Conservation (phyloP, 176 grass and related monocot species). For the Eremochloa ophiuroides region DNA sequence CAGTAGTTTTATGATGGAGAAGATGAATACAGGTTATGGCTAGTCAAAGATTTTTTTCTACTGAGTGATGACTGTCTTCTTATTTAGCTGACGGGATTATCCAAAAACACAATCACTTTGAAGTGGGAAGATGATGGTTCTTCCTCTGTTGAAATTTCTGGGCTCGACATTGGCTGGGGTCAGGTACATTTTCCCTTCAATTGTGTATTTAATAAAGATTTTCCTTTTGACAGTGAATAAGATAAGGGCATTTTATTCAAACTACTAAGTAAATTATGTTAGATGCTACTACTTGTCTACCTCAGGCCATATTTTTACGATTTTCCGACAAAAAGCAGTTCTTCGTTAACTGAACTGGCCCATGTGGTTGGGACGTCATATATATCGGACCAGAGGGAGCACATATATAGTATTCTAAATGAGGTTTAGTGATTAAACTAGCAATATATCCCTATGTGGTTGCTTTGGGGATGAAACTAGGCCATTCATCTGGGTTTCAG, state of each 20-base stretch:
- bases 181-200: conserved; percentile 58
- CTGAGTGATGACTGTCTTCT: conserved; percentile 12
- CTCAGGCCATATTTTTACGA: not conserved
- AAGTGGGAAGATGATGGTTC: conserved; percentile 63
- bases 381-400: not conserved
- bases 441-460: not conserved
- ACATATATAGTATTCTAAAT: not conserved
- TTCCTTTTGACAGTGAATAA: not conserved
- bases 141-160: conserved; percentile 93
- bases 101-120: conserved; percentile 56
- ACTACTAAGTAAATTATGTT: not conserved
- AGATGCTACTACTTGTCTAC: not conserved
- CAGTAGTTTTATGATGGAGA: conserved; percentile 12
- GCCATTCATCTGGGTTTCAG: not conserved
- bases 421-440: not conserved
- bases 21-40: not conserved
- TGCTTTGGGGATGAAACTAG: not conserved
- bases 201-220: not conserved
- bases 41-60: not conserved
- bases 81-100: conserved; percentile 75
- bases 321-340: not conserved
- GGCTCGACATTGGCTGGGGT: conserved; percentile 93
- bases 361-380: not conserved
- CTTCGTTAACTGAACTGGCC: not conserved
- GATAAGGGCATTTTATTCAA: not conserved